phyloP scores from a whole-genome alignment of 2,329 filamentous ascomycete species.

The Hirsutella rhossiliensis region DNA sequence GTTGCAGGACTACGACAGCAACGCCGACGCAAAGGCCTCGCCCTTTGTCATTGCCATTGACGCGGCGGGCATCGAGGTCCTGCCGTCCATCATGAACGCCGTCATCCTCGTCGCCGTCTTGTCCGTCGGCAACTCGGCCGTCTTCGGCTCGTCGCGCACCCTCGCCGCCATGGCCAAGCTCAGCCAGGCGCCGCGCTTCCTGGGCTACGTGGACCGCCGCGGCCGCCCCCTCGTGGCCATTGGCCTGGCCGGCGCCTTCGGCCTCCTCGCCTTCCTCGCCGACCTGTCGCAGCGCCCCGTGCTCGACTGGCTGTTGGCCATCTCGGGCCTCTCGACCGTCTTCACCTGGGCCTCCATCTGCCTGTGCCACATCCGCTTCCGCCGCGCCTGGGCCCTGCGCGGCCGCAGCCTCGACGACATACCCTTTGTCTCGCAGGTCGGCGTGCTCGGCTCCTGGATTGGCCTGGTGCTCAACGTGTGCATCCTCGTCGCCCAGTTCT shows the following conservation, averaged over 20 bases:
- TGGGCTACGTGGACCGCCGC: slow-evolving; percentile 72
- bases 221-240: slow-evolving; percentile 73
- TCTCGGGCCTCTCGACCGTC: slow-evolving; percentile 61
- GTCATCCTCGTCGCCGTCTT: slow-evolving; percentile 86
- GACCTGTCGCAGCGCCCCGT: slow-evolving; percentile 49
- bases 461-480: slow-evolving; percentile 65
- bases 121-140: slow-evolving; percentile 81
- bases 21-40: slow-evolving; percentile 61
- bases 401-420: slow-evolving; percentile 65
- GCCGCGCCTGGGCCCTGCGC: slow-evolving; percentile 58
- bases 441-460: slow-evolving; percentile 67
- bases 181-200: slow-evolving; percentile 63
- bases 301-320: slow-evolving; percentile 69
- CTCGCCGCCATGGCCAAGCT: slow-evolving; percentile 84
- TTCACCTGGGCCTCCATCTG: slow-evolving; percentile 82
- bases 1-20: slow-evolving; percentile 43
- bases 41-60: slow-evolving; percentile 91
- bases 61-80: slow-evolving; percentile 66
- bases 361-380: slow-evolving; percentile 86
- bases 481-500: slow-evolving; percentile 76
- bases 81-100: slow-evolving; percentile 87
- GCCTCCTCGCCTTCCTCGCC: slow-evolving; percentile 65
- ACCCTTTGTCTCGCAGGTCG: slow-evolving; percentile 70
- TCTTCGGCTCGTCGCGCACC: slow-evolving; percentile 85
- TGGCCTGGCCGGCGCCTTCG: slow-evolving; percentile 50